Percentiles rank a stretch among this genome's conserved stretches.
phyloP scores from a whole-genome alignment of 2,329 filamentous ascomycete genomes.

The Fusarium sp. region DNA sequence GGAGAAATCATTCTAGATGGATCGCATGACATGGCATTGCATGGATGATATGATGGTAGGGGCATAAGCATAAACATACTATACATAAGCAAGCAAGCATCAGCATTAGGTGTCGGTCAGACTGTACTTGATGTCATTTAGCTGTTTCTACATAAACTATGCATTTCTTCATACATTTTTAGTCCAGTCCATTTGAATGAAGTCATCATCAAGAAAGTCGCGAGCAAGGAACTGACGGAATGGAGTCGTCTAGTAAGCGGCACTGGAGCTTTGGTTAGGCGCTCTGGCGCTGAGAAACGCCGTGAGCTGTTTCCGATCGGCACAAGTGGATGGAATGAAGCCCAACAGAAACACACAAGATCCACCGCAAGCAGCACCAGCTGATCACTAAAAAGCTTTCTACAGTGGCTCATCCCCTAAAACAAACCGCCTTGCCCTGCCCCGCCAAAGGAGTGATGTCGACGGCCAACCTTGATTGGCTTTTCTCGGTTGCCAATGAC shows the following conservation, averaged over 20 bases:
- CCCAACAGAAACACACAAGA: conserved; percentile 24
- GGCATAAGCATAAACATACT: conserved; percentile 14
- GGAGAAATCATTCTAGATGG: conserved; percentile 12
- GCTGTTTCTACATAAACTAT: conserved; percentile 9
- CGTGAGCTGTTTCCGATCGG: conserved; percentile 3
- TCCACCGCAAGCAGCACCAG: conserved; percentile 14
- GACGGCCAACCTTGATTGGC: conserved; percentile 31
- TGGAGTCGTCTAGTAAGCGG: neutral
- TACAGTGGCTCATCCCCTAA: conserved; percentile 23
- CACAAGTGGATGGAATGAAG: conserved; percentile 20
- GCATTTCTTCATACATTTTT: neutral
- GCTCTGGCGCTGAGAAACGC: neutral
- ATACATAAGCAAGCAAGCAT: conserved; percentile 11
- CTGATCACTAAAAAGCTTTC: conserved; percentile 10
- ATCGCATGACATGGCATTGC: conserved; percentile 16
- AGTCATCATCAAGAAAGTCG: neutral
- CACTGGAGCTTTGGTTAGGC: neutral
- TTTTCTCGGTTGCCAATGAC: neutral
- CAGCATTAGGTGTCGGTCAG: neutral
- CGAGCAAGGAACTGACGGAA: conserved; percentile 21
- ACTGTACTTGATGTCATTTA: conserved; percentile 21
- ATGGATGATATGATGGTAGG: conserved; percentile 23
- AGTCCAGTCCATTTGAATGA: neutral
- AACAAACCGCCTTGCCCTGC: conserved; percentile 12
- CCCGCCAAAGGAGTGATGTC: conserved; percentile 36